Percentiles rank a stretch among this genome's conserved stretches.
These are phyloP conservation scores for Cenchrus americanus DNA, from an alignment of 176 grass and related monocot species.

Conservation along the genomic window DNA sequence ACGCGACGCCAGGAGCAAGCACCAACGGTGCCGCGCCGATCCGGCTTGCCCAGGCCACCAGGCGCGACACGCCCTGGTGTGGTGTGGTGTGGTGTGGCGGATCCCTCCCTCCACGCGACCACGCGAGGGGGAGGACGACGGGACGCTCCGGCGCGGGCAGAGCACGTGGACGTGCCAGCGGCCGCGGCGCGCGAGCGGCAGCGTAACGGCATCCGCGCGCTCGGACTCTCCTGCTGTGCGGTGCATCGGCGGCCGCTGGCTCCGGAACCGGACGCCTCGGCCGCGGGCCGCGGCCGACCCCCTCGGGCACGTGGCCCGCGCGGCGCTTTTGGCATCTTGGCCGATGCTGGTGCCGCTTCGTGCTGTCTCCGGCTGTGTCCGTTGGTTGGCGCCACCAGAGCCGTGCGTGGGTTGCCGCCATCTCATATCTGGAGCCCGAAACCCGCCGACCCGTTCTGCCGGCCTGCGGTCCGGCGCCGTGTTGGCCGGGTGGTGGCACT, in stretches of 20 bases:
- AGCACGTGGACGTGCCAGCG: neutral
- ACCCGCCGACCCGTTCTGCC: neutral
- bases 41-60: neutral
- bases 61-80: too few species aligned
- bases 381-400: slow-evolving; percentile 39
- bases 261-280: neutral
- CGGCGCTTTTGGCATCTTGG: slow-evolving; percentile 41
- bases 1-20: too few species aligned
- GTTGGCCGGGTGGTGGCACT: neutral
- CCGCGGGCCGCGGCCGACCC: neutral
- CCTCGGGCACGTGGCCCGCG: slow-evolving; percentile 34
- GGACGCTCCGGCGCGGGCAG: neutral
- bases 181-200: neutral
- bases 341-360: neutral
- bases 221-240: neutral
- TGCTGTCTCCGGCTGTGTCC: slow-evolving; percentile 27
- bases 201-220: too few species aligned
- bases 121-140: neutral
- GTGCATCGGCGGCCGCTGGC: neutral
- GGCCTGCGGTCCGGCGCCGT: neutral
- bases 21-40: too few species aligned
- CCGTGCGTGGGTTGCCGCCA: slow-evolving; percentile 37
- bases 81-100: too few species aligned
- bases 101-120: neutral
- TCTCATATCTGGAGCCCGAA: neutral